These are phyloP conservation scores for Trichosanthes cucumerina DNA, from an alignment of 306 rosid species.

Conservation along the genomic window DNA sequence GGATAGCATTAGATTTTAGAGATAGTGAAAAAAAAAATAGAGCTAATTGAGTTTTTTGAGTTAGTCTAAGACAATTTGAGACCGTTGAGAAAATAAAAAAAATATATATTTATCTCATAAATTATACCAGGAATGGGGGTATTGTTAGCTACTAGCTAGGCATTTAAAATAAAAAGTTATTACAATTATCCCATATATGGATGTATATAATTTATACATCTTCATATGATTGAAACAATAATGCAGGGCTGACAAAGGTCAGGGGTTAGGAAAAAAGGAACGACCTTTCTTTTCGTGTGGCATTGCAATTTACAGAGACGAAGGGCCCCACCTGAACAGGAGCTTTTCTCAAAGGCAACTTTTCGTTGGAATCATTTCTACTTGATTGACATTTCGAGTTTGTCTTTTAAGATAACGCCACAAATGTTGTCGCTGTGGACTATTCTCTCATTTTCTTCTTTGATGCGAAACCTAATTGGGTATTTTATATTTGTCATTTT, in stretches of 20 bases:
- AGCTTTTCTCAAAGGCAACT: background rate
- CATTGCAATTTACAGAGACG: background rate
- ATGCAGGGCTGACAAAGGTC: background rate
- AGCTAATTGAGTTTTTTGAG: too few species aligned
- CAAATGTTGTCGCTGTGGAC: background rate
- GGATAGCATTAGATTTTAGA: too few species aligned
- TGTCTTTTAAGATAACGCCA: constrained; percentile 3
- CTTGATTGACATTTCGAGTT: constrained; percentile 8
- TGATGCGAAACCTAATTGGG: background rate
- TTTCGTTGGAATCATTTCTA: constrained; percentile 8
- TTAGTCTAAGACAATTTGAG: too few species aligned
- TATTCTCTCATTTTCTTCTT: background rate
- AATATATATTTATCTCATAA: too few species aligned
- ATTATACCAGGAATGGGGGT: too few species aligned
- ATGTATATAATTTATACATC: background rate
- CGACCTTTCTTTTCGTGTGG: background rate
- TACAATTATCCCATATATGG: background rate
- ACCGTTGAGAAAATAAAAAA: too few species aligned
- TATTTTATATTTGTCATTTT: background rate
- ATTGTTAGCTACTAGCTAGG: background rate
- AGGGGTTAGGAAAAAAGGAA: background rate
- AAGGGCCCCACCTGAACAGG: background rate
- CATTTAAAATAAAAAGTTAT: background rate
- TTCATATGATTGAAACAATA: background rate
- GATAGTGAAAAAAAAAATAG: too few species aligned